phyloP scores from a whole-genome alignment of 2,329 filamentous ascomycete species.

The Geosmithia putterillii region DNA sequence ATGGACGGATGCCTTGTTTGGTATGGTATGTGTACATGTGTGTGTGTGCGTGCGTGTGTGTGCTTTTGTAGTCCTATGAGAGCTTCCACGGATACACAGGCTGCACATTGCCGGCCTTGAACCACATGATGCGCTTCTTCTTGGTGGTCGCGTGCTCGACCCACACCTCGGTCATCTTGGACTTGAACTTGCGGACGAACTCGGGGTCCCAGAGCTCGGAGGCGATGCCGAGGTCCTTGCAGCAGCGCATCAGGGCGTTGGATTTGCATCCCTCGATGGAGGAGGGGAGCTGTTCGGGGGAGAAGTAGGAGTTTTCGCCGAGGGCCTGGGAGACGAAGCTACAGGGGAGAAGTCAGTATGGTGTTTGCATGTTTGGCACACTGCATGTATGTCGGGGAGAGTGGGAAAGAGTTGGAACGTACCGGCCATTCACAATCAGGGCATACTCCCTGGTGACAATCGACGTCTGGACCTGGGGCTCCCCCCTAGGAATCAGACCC shows the following conservation, averaged over 20 bases:
- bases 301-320: conserved; percentile 91
- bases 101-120: conserved; percentile 66
- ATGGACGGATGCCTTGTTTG: too few species aligned
- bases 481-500: conserved; percentile 81
- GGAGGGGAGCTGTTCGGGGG: conserved; percentile 78
- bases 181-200: conserved; percentile 76
- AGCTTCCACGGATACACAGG: conserved; percentile 49
- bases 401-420: conserved; percentile 10
- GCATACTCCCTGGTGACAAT: conserved; percentile 85
- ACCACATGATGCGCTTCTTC: conserved; percentile 80
- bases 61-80: conserved; percentile 1
- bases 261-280: conserved; percentile 96
- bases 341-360: conserved; percentile 2
- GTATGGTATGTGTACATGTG: background rate
- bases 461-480: conserved; percentile 73
- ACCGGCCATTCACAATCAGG: conserved; percentile 79
- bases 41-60: background rate
- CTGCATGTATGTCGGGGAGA: background rate
- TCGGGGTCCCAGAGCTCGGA: conserved; percentile 94
- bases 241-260: conserved; percentile 95
- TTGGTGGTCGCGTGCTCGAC: conserved; percentile 81
- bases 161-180: conserved; percentile 68
- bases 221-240: conserved; percentile 91
- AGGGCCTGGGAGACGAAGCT: conserved; percentile 87
- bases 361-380: background rate